A percentile compares a stretch with the other conserved stretches of the same genome.
Conservation (phyloP, 176 grass and related monocot species). For the Themeda triandra region DNA sequence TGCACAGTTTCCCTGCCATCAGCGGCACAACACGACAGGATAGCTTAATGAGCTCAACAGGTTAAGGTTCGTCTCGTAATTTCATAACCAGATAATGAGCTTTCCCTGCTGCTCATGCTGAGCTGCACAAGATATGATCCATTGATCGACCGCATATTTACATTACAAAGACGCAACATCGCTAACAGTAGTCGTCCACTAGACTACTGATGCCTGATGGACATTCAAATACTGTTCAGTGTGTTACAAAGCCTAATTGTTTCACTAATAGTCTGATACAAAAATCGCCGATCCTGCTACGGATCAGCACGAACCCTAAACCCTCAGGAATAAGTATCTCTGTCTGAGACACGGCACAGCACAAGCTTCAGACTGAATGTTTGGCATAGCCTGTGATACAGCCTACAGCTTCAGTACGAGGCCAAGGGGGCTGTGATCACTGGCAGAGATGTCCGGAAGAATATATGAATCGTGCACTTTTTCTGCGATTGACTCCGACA, state of each 20-base stretch:
- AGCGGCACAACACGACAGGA: neutral
- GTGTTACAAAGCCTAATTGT: neutral
- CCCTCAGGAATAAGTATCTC: neutral
- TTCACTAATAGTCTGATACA: neutral
- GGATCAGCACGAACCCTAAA: neutral
- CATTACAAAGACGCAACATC: neutral
- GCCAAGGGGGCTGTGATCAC: constrained; percentile 69
- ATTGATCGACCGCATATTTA: neutral
- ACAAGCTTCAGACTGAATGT: neutral
- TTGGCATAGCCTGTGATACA: neutral
- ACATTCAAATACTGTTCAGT: neutral
- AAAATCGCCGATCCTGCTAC: neutral
- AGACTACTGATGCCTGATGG: neutral
- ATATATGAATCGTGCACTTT: constrained; percentile 61
- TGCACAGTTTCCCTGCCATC: neutral
- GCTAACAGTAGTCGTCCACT: neutral
- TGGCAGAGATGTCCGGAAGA: constrained; percentile 51
- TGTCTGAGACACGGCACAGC: neutral
- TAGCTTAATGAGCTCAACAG: neutral
- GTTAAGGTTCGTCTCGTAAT: neutral
- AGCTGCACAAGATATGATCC: neutral
- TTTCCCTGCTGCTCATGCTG: neutral
- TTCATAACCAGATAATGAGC: neutral
- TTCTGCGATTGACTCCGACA: constrained; percentile 44
- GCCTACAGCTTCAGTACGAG: constrained; percentile 56